Conservation (phyloP, 2,329 filamentous ascomycete genomes). For the Cryphonectria carpinicola region DNA sequence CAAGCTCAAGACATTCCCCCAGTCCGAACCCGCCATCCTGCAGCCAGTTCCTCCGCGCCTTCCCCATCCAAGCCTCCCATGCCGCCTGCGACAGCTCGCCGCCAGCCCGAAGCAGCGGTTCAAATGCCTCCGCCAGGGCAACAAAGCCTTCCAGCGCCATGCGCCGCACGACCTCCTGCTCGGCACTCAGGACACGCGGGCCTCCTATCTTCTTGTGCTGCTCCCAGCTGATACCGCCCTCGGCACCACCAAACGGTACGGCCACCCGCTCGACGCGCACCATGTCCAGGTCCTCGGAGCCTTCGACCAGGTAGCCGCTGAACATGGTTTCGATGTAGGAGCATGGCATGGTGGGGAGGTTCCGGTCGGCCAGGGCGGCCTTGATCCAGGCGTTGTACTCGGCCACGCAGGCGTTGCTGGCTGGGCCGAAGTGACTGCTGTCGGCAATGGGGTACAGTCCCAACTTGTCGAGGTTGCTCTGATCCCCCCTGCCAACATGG, state of each 20-base stretch:
- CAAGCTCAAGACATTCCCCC: conserved; percentile 55
- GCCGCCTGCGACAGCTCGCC: conserved; percentile 66
- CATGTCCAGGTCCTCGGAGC: conserved; percentile 54
- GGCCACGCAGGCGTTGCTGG: conserved; percentile 63
- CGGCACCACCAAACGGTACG: conserved; percentile 2
- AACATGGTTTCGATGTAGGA: conserved; percentile 58
- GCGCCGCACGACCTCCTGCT: conserved; percentile 34
- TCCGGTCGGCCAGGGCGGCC: conserved; percentile 58
- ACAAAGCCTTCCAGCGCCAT: conserved; percentile 35
- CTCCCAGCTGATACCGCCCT: conserved; percentile 26
- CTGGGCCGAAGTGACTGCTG: conserved; percentile 60
- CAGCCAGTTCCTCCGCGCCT: conserved; percentile 62
- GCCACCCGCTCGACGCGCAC: conserved; percentile 61
- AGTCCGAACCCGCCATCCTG: conserved; percentile 59
- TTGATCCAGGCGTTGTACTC: conserved; percentile 65
- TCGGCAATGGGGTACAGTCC: conserved; percentile 44
- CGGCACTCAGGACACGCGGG: conserved; percentile 22
- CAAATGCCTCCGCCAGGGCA: conserved; percentile 57
- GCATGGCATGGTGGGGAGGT: conserved; percentile 60
- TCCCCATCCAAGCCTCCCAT: conserved; percentile 68
- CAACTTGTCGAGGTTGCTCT: neutral
- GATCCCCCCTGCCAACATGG: conserved; percentile 41
- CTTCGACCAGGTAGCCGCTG: conserved; percentile 50
- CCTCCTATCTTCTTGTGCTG: conserved; percentile 13
- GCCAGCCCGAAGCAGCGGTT: conserved; percentile 63